Percentiles rank a stretch among this genome's conserved stretches.
phyloP scores from a whole-genome alignment of 2,329 filamentous ascomycete species.

The Alternaria viburni region DNA sequence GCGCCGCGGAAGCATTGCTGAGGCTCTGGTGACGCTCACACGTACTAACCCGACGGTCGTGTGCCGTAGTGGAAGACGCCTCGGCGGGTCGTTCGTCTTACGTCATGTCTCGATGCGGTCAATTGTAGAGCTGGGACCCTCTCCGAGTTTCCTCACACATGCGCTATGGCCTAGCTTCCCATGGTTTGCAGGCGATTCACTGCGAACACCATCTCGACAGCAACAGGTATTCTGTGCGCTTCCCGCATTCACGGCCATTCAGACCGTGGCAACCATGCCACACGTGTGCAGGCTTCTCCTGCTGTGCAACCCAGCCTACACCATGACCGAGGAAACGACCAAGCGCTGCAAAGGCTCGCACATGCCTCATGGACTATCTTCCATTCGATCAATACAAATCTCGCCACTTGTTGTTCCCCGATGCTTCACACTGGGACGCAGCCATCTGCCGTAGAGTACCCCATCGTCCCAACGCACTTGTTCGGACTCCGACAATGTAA shows the following conservation, averaged over 20 bases:
- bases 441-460: background rate
- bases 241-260: background rate
- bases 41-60: conserved; percentile 9
- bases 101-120: conserved; percentile 19
- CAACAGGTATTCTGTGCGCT: background rate
- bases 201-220: background rate
- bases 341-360: background rate
- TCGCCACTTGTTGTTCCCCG: background rate
- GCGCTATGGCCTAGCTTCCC: background rate
- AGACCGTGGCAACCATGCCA: background rate
- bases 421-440: background rate
- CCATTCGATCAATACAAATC: background rate
- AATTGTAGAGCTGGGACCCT: conserved; percentile 16
- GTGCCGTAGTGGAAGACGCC: conserved; percentile 10
- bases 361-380: background rate
- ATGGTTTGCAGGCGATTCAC: background rate
- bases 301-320: background rate
- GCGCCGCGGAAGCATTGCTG: conserved; percentile 17
- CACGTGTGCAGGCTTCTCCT: background rate
- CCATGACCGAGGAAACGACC: background rate
- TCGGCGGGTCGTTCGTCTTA: conserved; percentile 14
- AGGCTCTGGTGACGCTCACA: conserved; percentile 14
- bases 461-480: background rate
- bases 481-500: background rate
- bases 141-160: background rate